These are phyloP conservation scores for Cyberlindnera japonica DNA, from an alignment of 805 yeast species.

Conservation along the genomic window DNA sequence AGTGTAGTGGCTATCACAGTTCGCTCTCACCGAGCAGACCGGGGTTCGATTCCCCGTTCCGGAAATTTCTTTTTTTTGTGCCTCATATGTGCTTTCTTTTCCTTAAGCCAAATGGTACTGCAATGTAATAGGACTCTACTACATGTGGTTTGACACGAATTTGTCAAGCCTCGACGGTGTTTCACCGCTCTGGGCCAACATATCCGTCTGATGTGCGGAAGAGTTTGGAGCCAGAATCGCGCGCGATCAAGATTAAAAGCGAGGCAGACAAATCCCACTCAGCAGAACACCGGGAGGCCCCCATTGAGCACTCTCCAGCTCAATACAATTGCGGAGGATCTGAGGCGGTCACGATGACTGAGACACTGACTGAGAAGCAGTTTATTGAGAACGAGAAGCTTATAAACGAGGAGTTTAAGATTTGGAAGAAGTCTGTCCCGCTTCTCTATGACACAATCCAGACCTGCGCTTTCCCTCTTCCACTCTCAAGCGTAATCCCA, in stretches of 20 bases:
- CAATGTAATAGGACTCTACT: too few relatives aligned
- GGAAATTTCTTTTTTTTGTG: conserved; percentile 21
- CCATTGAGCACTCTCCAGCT: background rate
- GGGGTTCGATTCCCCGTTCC: conserved; percentile 35
- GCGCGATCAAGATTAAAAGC: too few relatives aligned
- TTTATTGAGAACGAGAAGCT: conserved; percentile 59
- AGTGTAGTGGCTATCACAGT: conserved; percentile 34
- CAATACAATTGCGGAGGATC: background rate
- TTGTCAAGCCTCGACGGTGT: too few relatives aligned
- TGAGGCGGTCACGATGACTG: conserved; percentile 8
- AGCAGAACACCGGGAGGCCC: background rate
- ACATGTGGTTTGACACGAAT: background rate
- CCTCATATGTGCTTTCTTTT: background rate
- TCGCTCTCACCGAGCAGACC: conserved; percentile 34
- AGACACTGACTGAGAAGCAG: conserved; percentile 25
- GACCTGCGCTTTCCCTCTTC: conserved; percentile 54
- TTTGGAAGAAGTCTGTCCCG: conserved; percentile 84
- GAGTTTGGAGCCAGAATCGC: too few relatives aligned
- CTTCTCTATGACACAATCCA: conserved; percentile 66
- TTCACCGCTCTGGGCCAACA: too few relatives aligned
- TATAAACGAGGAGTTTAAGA: conserved; percentile 70
- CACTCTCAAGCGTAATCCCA: conserved; percentile 59
- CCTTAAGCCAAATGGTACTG: background rate
- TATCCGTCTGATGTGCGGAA: too few relatives aligned
- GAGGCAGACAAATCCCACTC: too few relatives aligned